These are phyloP conservation scores for Cercophora scortea DNA, from an alignment of 495 filamentous ascomycete genomes.

Conservation along the genomic window DNA sequence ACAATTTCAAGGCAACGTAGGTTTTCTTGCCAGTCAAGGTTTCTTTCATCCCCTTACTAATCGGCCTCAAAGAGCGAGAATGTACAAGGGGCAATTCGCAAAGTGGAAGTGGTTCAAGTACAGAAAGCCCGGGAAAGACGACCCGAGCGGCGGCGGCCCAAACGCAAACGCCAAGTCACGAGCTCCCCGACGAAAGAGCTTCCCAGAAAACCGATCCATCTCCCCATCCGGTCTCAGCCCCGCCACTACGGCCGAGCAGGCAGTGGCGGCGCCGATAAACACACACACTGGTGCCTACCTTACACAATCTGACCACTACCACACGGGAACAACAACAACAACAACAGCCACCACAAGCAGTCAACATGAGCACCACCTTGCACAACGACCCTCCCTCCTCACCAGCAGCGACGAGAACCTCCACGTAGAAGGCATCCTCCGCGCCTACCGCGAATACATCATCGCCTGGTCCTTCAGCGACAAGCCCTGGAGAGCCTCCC, in stretches of 20 bases:
- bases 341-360: no score
- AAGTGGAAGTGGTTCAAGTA: conserved; percentile 31
- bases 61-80: conserved; percentile 18
- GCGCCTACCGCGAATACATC: conserved; percentile 10
- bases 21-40: not conserved
- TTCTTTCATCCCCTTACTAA: not conserved
- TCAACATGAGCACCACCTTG: no score
- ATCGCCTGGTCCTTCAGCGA: conserved; percentile 1
- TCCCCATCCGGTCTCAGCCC: no score
- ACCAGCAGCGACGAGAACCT: not conserved
- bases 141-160: no score
- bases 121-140: conserved; percentile 12
- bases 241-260: not conserved
- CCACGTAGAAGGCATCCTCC: conserved; percentile 3
- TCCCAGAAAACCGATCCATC: no score
- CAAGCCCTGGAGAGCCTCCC: conserved; percentile 4
- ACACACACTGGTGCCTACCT: not conserved
- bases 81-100: conserved; percentile 30
- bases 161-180: no score
- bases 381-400: no score
- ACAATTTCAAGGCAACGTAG: conserved; percentile 30
- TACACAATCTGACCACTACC: not conserved
- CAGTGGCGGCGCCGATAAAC: not conserved
- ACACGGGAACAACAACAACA: no score
- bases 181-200: no score